phyloP scores from a whole-genome alignment of 2,329 filamentous ascomycete species.

The Stagonosporopsis cucurbitacearum region DNA sequence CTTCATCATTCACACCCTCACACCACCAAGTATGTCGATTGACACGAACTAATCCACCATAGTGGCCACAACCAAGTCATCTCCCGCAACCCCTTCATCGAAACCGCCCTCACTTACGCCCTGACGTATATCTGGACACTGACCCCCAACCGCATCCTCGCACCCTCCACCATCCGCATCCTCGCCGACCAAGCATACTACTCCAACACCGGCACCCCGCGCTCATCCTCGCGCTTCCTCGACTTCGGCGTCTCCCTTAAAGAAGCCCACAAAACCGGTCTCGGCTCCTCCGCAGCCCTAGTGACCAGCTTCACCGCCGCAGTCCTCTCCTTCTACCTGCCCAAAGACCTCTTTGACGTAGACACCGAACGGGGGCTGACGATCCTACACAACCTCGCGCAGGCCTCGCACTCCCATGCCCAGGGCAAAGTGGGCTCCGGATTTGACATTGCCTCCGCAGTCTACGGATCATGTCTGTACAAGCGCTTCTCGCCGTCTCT shows the following conservation, averaged over 20 bases:
- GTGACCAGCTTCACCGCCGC: conserved; percentile 86
- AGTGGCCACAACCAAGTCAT: conserved; percentile 51
- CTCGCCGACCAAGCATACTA: conserved; percentile 98
- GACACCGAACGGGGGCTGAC: conserved; percentile 60
- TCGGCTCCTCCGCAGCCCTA: conserved; percentile 92
- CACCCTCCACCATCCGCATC: conserved; percentile 78
- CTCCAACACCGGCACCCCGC: conserved; percentile 58
- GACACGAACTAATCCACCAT: not conserved
- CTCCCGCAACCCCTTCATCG: conserved; percentile 81
- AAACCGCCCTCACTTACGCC: conserved; percentile 86
- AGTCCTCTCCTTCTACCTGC: conserved; percentile 77
- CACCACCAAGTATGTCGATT: not conserved
- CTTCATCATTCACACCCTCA: too few species aligned
- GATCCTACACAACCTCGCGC: conserved; percentile 87
- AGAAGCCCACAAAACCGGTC: conserved; percentile 90
- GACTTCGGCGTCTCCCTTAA: conserved; percentile 77
- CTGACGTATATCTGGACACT: conserved; percentile 76
- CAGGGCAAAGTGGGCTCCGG: conserved; percentile 97
- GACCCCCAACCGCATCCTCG: conserved; percentile 61
- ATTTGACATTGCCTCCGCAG: conserved; percentile 92
- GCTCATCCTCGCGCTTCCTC: conserved; percentile 66
- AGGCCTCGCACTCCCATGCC: conserved; percentile 91
- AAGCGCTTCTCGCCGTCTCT: conserved; percentile 86
- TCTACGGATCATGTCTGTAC: conserved; percentile 91
- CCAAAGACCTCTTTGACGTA: conserved; percentile 63